phyloP scores from a whole-genome alignment of 1,284 basidiomycete species.

The Ustilago shanxiensis region DNA sequence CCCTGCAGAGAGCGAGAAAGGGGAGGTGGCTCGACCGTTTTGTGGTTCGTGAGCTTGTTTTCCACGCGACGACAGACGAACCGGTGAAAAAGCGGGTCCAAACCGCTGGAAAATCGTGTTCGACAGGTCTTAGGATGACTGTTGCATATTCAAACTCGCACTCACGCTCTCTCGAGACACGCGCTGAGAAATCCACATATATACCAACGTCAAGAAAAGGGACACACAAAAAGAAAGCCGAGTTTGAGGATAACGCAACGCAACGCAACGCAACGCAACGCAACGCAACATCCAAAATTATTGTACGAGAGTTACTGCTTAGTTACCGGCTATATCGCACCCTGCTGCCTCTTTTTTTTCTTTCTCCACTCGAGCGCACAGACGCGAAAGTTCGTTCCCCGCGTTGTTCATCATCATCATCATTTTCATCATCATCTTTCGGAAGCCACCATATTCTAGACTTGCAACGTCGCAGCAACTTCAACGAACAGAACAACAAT shows the following conservation, averaged over 20 bases:
- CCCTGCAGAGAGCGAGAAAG: no score
- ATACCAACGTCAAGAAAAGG: constrained; percentile 2
- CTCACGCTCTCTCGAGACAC: neutral
- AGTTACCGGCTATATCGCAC: no score
- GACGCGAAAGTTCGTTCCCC: constrained; percentile 11
- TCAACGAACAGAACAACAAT: neutral
- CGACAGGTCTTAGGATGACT: constrained; percentile 2
- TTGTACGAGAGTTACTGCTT: no score
- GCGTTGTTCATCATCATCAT: constrained; percentile 5
- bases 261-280: no score
- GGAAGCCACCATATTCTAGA: neutral
- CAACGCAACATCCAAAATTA: neutral
- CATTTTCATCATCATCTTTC: neutral
- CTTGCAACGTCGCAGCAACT: neutral
- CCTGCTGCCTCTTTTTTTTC: no score
- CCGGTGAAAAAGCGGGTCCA: neutral
- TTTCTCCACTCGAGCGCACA: constrained; percentile 13
- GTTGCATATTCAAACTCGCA: no score
- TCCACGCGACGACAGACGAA: constrained; percentile 21
- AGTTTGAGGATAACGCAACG: neutral
- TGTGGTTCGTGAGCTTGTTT: neutral
- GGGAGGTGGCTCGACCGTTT: constrained; percentile 40
- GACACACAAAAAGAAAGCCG: constrained; percentile 28
- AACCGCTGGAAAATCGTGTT: neutral
- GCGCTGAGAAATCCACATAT: constrained; percentile 25